These are phyloP conservation scores for Xylaria hypoxylon DNA, from an alignment of 2,329 filamentous ascomycete genomes.

Conservation along the genomic window DNA sequence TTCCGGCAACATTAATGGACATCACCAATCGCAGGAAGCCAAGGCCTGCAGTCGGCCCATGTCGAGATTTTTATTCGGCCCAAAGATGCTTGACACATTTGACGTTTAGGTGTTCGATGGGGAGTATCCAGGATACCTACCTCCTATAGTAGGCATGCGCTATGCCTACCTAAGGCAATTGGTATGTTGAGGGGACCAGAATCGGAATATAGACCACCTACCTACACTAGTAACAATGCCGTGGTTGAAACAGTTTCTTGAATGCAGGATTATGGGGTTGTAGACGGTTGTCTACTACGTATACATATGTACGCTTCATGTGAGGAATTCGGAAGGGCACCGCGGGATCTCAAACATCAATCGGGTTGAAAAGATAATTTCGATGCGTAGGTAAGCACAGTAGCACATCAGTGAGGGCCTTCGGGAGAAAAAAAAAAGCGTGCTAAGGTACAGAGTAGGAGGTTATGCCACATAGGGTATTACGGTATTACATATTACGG, in stretches of 20 bases:
- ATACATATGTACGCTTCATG: background rate
- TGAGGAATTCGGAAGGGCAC: background rate
- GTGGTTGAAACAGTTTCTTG: background rate
- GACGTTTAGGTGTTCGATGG: constrained; percentile 27
- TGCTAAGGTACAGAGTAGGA: too few species aligned
- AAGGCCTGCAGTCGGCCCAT: constrained; percentile 35
- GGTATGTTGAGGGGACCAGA: background rate
- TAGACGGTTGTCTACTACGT: too few species aligned
- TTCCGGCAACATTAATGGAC: constrained; percentile 11
- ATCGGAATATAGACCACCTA: background rate
- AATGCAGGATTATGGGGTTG: background rate
- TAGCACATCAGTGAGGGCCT: background rate
- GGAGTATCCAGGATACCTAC: constrained; percentile 11
- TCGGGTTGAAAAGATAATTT: background rate
- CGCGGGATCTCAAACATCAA: background rate
- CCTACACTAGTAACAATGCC: background rate
- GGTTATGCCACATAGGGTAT: too few species aligned
- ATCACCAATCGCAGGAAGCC: constrained; percentile 31
- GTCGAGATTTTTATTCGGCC: constrained; percentile 27
- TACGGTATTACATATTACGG: too few species aligned
- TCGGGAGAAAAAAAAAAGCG: background rate
- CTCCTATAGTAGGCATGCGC: background rate
- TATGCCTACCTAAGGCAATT: too few species aligned
- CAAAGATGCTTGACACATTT: constrained; percentile 35
- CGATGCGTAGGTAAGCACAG: background rate